These are phyloP conservation scores for Boeremia lycopersici DNA, from an alignment of 2,329 filamentous ascomycete genomes.

Conservation along the genomic window DNA sequence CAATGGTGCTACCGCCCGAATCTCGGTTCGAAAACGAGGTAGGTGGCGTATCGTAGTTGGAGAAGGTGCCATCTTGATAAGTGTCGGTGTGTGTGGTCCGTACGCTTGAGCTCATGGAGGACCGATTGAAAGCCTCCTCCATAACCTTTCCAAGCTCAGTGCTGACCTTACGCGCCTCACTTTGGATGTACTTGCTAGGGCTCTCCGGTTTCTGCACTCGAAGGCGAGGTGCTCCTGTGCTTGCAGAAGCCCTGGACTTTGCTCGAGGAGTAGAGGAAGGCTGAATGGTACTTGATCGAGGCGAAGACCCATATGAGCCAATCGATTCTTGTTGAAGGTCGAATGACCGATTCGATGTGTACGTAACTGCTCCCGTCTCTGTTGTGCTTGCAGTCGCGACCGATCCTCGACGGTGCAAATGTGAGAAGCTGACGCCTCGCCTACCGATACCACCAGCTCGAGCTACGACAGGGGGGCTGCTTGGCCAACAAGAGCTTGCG, in stretches of 20 bases:
- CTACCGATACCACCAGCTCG: constrained; percentile 61
- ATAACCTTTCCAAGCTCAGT: constrained; percentile 86
- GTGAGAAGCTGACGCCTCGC: constrained; percentile 68
- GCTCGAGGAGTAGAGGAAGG: constrained; percentile 37
- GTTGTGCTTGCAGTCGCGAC: constrained; percentile 48
- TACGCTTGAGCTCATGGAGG: constrained; percentile 60
- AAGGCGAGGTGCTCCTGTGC: constrained; percentile 31
- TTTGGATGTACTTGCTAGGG: constrained; percentile 64
- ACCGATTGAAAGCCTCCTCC: constrained; percentile 87
- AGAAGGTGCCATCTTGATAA: constrained; percentile 41
- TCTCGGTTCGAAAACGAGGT: constrained; percentile 54
- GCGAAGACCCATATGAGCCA: constrained; percentile 31
- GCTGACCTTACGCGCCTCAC: constrained; percentile 83
- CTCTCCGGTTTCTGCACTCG: constrained; percentile 50
- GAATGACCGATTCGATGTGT: constrained; percentile 40
- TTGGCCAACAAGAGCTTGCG: constrained; percentile 54
- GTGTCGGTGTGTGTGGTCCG: constrained; percentile 46
- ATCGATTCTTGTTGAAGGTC: constrained; percentile 28
- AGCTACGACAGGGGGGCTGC: constrained; percentile 55
- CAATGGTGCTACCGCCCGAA: constrained; percentile 38
- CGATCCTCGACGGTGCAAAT: constrained; percentile 55
- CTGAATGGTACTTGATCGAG: constrained; percentile 24
- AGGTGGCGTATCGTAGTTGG: constrained; percentile 58
- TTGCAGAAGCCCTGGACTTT: constrained; percentile 34
- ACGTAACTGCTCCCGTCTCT: constrained; percentile 33